These are phyloP conservation scores for Heracleum sosnowskyi DNA, from an alignment of 129 eudicot species.

Conservation along the genomic window DNA sequence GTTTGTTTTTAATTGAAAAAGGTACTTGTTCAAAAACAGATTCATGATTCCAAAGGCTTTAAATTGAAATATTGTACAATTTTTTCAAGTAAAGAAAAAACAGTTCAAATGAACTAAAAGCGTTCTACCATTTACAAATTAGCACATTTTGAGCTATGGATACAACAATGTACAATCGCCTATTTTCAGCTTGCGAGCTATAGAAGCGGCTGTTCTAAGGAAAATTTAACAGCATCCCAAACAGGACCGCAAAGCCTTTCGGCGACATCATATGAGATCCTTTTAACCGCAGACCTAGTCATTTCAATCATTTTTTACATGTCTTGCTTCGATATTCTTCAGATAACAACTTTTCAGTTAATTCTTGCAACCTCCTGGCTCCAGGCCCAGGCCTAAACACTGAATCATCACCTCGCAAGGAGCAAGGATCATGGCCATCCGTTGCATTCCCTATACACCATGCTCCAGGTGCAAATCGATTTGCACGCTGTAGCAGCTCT, in stretches of 20 bases:
- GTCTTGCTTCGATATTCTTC: constrained; percentile 64
- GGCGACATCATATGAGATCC: constrained; percentile 10
- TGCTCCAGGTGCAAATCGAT: constrained; percentile 74
- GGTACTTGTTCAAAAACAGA: not conserved
- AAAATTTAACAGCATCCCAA: constrained; percentile 12
- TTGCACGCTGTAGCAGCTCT: constrained; percentile 58
- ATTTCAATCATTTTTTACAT: constrained; percentile 29
- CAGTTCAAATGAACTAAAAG: not conserved
- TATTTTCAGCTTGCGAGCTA: constrained; percentile 16
- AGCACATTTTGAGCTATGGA: constrained; percentile 26
- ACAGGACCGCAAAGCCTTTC: constrained; percentile 8
- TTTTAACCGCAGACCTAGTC: not conserved
- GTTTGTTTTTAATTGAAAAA: not conserved
- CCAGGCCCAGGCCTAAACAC: constrained; percentile 77
- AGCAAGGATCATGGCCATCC: constrained; percentile 68
- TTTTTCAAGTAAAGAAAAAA: not conserved
- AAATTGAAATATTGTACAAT: not conserved
- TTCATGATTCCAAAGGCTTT: not conserved
- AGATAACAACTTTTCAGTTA: constrained; percentile 46
- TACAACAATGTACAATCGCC: constrained; percentile 36
- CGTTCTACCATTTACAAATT: constrained; percentile 7
- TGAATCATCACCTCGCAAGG: constrained; percentile 59
- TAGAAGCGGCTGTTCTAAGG: constrained; percentile 15
- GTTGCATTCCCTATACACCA: constrained; percentile 83
- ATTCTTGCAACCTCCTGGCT: constrained; percentile 53